Base-by-base conservation (phyloP, 768 basidiomycete species). In the Trametes cinnabarina region DNA sequence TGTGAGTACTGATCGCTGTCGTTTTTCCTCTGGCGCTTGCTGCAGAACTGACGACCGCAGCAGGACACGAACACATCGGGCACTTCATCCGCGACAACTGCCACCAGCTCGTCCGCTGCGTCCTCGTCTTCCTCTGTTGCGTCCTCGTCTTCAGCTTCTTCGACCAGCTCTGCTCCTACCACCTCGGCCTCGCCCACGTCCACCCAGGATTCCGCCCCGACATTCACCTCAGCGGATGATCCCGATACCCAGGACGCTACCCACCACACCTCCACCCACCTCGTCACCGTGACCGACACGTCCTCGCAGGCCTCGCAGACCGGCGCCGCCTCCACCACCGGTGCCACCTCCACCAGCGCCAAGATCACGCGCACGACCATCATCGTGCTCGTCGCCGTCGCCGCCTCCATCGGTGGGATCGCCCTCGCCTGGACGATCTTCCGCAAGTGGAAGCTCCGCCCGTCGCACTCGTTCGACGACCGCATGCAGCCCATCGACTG, bases 401-500 rank as follows among this genome's bases (percentile, higher is more conserved):
- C 82, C 4, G 79, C 86, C 6, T 83, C 78, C 44, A 65, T 93
- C 41, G 92, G 84, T 50, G 87, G 80, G 28, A 68, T 87, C 50
- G 80, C 81, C 55, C 84, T 93, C 64, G 77, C 88, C 61, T 95
- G 92, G 92, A 94, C 92, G 47, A 74, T 92, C 68, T 89, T 94
- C 78, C 87, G 92, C 76, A 93, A 94, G 72, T 93, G 90, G 88
- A 92, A 93, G 76, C 85, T 94, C 68, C 84, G 83, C 52, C 84
- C 88, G 56, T 93, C 92, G 28, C 79, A 82, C 67, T 80, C 82
- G 65, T 94, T 94, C 69, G 88, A 91, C 65, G 83, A 85, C 60
- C 90, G 92, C 63, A 83, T 95, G 76, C 83, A 88, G 58, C 92
- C 93, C 59, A 91, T 94, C 68, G 86, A 92, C 75, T 94, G 90